Evolutionary conservation across 495 filamentous ascomycete species (phyloP), one percentile per base, ranked within the genome.

Genomic region (Aspergillus ellipticus): DNA sequence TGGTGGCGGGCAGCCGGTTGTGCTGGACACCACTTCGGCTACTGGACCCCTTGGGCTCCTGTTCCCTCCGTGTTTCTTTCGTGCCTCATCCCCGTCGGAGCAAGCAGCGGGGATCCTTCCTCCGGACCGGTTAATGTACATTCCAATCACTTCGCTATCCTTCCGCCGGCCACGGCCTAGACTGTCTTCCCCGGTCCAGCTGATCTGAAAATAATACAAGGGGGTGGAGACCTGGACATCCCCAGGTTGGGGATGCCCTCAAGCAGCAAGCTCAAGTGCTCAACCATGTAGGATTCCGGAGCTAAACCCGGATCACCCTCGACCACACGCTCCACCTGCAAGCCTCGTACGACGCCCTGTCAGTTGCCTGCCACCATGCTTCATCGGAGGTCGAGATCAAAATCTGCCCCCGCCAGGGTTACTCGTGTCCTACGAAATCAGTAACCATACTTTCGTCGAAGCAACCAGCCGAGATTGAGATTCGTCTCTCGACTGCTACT

Each of bases 21-120:
- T n/a, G n/a, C 35, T 15, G 13, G 13, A 13, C 35, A 39, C 35
- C 35, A n/a, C 21, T 19, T 43, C 41, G 42, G 41, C n/a, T 39
- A 42, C 46, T 20, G 47, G 33, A 17, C 35, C 50, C 29, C 28
- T 48, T 21, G 4, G 49, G 24, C 19, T 53, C 42, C 22, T 55
- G 22, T 60, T 48, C 19, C 54, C 62, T 69, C 72, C 73, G 73
- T 69, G 58, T 68, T 68, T 73, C 71, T 70, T 73, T 75, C 73
- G 73, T 67, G 57, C 54, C 54, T 58, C 59, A 58, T 55, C 17
- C 46, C 29, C 35, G 43, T 58, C 64, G 58, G 61, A 45, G 49
- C 57, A 51, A 58, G 63, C 55, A 56, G 67, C 68, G 68, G 69
- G 64, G 63, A 62, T 51, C 55, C 57, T 60, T 64, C 54, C 61